phyloP scores from a whole-genome alignment of 371 early-diverging fungal genomes.

The Mucor ambiguus region DNA sequence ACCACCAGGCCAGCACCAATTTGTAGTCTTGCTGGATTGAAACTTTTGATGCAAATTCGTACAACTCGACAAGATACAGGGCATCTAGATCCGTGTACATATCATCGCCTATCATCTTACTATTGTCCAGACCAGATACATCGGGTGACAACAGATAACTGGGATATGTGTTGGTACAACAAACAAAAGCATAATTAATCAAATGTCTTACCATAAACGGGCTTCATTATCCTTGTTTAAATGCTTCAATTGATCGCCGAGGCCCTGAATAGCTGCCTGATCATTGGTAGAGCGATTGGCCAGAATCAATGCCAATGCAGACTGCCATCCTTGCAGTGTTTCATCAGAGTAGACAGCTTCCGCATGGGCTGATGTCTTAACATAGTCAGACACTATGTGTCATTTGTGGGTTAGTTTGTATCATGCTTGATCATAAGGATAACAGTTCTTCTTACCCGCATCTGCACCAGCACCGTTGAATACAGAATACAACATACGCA shows the following conservation, averaged over 20 bases:
- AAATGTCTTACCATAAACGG: conserved; percentile 74
- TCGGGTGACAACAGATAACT: conserved; percentile 72
- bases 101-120: conserved; percentile 58
- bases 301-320: conserved; percentile 70
- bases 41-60: conserved; percentile 64
- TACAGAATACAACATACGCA: conserved; percentile 74
- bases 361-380: conserved; percentile 15
- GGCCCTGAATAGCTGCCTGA: conserved; percentile 61
- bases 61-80: conserved; percentile 80
- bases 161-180: neutral
- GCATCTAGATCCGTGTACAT: conserved; percentile 55
- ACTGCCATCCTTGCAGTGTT: conserved; percentile 65
- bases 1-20: conserved; percentile 78
- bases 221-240: conserved; percentile 36
- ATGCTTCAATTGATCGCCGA: conserved; percentile 75
- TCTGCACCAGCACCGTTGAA: conserved; percentile 69
- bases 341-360: conserved; percentile 19
- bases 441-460: conserved; percentile 51
- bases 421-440: neutral
- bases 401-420: neutral
- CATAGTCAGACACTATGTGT: conserved; percentile 31
- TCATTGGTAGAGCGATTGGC: conserved; percentile 84
- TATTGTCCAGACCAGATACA: conserved; percentile 58
- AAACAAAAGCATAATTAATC: neutral
- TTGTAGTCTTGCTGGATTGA: conserved; percentile 82